Conservation (phyloP, 805 yeast genomes). For the Scheffersomyces stipitis region DNA sequence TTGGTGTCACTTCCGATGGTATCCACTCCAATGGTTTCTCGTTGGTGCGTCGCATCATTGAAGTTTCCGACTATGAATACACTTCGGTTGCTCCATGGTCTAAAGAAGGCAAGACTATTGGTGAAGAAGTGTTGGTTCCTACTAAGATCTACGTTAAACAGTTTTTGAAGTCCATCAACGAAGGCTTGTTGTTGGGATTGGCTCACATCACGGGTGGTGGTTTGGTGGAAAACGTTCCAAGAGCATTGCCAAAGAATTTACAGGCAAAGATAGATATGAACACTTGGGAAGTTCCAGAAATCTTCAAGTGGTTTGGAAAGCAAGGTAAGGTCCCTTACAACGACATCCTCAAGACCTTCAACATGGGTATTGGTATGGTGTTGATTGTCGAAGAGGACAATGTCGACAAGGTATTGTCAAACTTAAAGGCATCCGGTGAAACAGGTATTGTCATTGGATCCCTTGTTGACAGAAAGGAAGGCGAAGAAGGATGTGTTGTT, state of each 20-base stretch:
- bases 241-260: slow-evolving; percentile 81
- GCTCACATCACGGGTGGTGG: slow-evolving; percentile 99
- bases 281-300: slow-evolving; percentile 81
- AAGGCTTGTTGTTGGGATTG: slow-evolving; percentile 74
- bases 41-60: slow-evolving; percentile 87
- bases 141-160: slow-evolving; percentile 95
- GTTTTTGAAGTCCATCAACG: slow-evolving; percentile 68
- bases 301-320: slow-evolving; percentile 91
- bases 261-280: slow-evolving; percentile 79
- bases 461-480: slow-evolving; percentile 38
- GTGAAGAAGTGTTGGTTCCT: slow-evolving; percentile 83
- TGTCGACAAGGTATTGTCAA: slow-evolving; percentile 53
- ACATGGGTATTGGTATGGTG: slow-evolving; percentile 97
- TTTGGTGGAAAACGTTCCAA: slow-evolving; percentile 90
- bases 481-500: slow-evolving; percentile 64
- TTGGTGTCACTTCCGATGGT: slow-evolving; percentile 91
- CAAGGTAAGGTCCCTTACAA: slow-evolving; percentile 85
- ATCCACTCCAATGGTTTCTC: slow-evolving; percentile 97
- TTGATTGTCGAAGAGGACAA: slow-evolving; percentile 72
- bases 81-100: slow-evolving; percentile 82
- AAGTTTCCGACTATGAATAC: slow-evolving; percentile 65
- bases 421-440: slow-evolving; percentile 69
- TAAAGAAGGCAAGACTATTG: slow-evolving; percentile 64
- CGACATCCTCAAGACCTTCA: slow-evolving; percentile 88
- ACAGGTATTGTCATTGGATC: slow-evolving; percentile 55